Conservation (phyloP, 495 filamentous ascomycete genomes). For the Talaromyces nanjingensis region DNA sequence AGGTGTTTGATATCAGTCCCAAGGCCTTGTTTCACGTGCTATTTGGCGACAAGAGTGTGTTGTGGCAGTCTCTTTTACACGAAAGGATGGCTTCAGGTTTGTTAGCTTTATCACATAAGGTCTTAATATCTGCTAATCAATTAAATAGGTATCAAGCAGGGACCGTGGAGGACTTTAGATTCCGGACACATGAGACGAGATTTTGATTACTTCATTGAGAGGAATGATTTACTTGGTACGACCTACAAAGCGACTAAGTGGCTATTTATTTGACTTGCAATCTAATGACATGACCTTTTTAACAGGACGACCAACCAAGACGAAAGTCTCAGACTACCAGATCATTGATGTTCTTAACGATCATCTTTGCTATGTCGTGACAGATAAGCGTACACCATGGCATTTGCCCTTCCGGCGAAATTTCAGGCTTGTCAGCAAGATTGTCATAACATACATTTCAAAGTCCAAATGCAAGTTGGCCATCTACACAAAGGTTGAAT, state of each 20-base stretch:
- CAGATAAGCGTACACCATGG: conserved; percentile 83
- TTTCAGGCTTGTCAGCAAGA: conserved; percentile 81
- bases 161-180: conserved; percentile 70
- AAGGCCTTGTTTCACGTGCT: conserved; percentile 94
- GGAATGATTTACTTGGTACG: conserved; percentile 56
- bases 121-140: not conserved
- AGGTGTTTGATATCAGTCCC: conserved; percentile 76
- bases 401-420: conserved; percentile 73
- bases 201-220: conserved; percentile 72
- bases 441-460: conserved; percentile 86
- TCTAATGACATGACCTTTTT: not conserved
- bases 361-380: conserved; percentile 91
- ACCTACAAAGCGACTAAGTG: not conserved
- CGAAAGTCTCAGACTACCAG: conserved; percentile 67
- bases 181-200: conserved; percentile 63
- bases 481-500: conserved; percentile 80
- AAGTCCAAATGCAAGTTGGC: conserved; percentile 90
- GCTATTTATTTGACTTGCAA: not conserved
- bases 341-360: conserved; percentile 89
- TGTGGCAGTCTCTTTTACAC: conserved; percentile 87
- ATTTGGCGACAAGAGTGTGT: conserved; percentile 89
- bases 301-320: conserved; percentile 45
- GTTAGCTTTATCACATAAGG: not conserved
- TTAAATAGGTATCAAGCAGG: conserved; percentile 60
- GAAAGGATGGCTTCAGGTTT: conserved; percentile 73